Conservation (phyloP, 352 stramenopile genomes). For the Pythium angustatum region DNA sequence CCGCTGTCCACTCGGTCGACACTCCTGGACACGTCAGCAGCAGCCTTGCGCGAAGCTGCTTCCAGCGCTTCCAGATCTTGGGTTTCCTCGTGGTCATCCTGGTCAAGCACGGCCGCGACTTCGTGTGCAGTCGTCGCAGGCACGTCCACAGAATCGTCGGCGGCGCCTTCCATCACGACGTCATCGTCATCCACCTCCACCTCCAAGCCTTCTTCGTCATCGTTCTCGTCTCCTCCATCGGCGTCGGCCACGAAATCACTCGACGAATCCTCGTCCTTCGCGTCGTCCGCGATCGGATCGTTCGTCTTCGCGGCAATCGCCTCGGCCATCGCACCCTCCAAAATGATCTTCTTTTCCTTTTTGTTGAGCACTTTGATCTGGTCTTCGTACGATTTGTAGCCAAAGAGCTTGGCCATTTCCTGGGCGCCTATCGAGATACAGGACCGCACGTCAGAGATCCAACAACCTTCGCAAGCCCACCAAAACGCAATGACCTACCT, state of each 20-base stretch:
- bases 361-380: slow-evolving; percentile 68
- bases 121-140: slow-evolving; percentile 4
- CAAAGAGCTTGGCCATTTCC: slow-evolving; percentile 75
- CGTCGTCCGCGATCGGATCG: slow-evolving; percentile 13
- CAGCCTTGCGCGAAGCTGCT: background rate
- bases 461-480: too few species aligned
- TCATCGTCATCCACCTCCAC: background rate
- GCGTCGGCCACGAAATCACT: slow-evolving; percentile 25
- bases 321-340: slow-evolving; percentile 33
- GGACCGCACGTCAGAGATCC: background rate
- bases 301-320: slow-evolving; percentile 17
- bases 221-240: slow-evolving; percentile 8
- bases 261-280: slow-evolving; percentile 28
- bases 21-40: too few species aligned
- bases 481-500: slow-evolving; percentile 16
- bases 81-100: slow-evolving; percentile 19
- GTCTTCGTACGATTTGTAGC: slow-evolving; percentile 70
- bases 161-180: slow-evolving; percentile 5
- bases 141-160: background rate
- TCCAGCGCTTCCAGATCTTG: slow-evolving; percentile 25
- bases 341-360: slow-evolving; percentile 64
- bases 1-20: too few species aligned
- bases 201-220: slow-evolving; percentile 2
- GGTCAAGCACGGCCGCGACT: slow-evolving; percentile 1
- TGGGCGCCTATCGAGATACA: slow-evolving; percentile 29